Conservation (phyloP, 2,329 filamentous ascomycete genomes). For the Fusarium miscanthi region DNA sequence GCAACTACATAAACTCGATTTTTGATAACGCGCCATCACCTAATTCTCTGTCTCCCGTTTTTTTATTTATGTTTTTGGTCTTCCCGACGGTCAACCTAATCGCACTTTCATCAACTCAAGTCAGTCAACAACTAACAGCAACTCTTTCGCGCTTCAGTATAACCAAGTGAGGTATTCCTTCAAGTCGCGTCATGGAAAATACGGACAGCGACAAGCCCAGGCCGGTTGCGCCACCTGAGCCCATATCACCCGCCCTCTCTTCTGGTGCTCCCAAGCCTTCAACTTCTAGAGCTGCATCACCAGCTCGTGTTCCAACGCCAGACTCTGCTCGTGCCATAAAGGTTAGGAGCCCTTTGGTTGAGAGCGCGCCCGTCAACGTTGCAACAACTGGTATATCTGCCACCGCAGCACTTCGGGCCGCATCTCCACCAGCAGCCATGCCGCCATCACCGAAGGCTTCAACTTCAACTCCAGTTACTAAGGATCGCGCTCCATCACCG, state of each 20-base stretch:
- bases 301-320: slow-evolving; percentile 37
- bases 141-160: slow-evolving; percentile 21
- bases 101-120: not conserved
- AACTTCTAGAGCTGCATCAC: slow-evolving; percentile 35
- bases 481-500: slow-evolving; percentile 36
- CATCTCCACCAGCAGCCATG: slow-evolving; percentile 20
- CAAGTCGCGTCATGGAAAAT: slow-evolving; percentile 42
- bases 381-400: slow-evolving; percentile 12
- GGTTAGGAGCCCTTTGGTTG: slow-evolving; percentile 27
- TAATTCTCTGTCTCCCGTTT: not conserved
- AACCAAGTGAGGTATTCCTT: slow-evolving; percentile 8
- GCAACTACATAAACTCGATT: slow-evolving; percentile 13
- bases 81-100: not conserved
- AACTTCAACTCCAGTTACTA: slow-evolving; percentile 21
- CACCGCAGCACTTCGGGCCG: slow-evolving; percentile 9
- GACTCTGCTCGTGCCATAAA: slow-evolving; percentile 35
- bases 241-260: slow-evolving; percentile 45
- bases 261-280: slow-evolving; percentile 34
- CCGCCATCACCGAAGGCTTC: slow-evolving; percentile 25
- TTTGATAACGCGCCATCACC: slow-evolving; percentile 21
- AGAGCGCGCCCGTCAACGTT: slow-evolving; percentile 16
- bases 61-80: not conserved
- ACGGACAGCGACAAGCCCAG: slow-evolving; percentile 42
- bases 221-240: slow-evolving; percentile 43
- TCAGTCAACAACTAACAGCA: slow-evolving; percentile 2